phyloP scores from a whole-genome alignment of 331 rosid genomes.

The Stylosanthes scabra region DNA sequence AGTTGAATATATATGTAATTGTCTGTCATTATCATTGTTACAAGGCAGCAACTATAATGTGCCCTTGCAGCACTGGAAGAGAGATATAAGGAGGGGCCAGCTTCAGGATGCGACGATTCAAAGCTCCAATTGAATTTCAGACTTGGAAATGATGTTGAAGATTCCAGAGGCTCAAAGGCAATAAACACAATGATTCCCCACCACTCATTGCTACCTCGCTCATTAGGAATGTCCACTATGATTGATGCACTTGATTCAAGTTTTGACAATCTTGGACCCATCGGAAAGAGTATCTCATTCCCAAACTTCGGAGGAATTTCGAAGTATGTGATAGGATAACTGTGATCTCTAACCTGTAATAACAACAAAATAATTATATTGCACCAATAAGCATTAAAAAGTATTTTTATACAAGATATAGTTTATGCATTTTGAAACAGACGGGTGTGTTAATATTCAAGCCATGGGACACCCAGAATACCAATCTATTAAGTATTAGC shows the following conservation, averaged over 20 bases:
- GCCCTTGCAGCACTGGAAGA: neutral
- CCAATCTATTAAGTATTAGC: no score
- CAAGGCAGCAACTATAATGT: neutral
- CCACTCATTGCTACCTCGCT: conserved; percentile 9
- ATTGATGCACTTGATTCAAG: conserved; percentile 4
- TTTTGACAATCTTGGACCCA: neutral
- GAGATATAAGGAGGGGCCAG: conserved; percentile 4
- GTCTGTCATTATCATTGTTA: conserved; percentile 12
- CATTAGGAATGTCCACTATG: conserved; percentile 14
- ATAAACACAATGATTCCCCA: conserved; percentile 17
- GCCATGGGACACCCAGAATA: no score
- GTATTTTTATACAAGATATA: neutral
- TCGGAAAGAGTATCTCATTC: neutral
- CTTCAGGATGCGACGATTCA: neutral
- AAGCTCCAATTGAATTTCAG: conserved; percentile 5
- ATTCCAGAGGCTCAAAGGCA: neutral
- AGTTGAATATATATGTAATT: conserved; percentile 8
- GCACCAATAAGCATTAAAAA: neutral
- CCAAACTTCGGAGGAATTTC: conserved; percentile 29
- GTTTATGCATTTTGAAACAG: no score
- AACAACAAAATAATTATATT: neutral
- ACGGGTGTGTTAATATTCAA: no score
- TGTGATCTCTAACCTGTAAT: neutral
- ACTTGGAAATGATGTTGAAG: neutral
- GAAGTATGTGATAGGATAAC: neutral